Percentiles rank a stretch among this genome's conserved stretches.
Conservation (phyloP, 148 eudicot species). For the Camellia sinensis region DNA sequence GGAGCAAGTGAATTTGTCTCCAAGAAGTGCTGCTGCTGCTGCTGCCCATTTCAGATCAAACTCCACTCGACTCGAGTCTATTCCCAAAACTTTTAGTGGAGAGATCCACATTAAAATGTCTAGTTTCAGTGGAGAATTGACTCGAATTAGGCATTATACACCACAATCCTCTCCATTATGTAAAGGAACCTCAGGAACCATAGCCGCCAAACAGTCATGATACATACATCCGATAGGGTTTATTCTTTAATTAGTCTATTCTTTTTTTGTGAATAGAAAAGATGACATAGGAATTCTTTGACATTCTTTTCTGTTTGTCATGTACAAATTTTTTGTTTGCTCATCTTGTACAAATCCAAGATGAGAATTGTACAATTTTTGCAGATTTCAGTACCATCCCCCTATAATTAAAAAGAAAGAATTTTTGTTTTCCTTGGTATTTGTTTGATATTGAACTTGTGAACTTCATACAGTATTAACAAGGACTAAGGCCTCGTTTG, state of each 20-base stretch:
- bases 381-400: not conserved
- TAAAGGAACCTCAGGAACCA: conserved; percentile 21
- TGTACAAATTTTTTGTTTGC: conserved; percentile 7
- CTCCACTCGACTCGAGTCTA: conserved; percentile 30
- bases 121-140: conserved; percentile 25
- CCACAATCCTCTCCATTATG: conserved; percentile 37
- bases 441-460: no score
- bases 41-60: conserved; percentile 28
- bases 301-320: conserved; percentile 10
- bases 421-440: not conserved
- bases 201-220: not conserved
- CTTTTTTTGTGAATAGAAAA: conserved; percentile 35
- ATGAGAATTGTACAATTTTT: not conserved
- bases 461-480: no score
- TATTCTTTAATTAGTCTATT: conserved; percentile 34
- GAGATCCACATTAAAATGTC: conserved; percentile 12
- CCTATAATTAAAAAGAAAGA: not conserved
- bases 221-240: conserved; percentile 15
- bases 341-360: conserved; percentile 14
- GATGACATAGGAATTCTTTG: conserved; percentile 25
- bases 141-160: conserved; percentile 24
- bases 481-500: no score
- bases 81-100: conserved; percentile 24
- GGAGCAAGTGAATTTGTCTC: conserved; percentile 71
- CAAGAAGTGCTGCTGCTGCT: conserved; percentile 44